Conservation (phyloP, 2,329 filamentous ascomycete species). For the Ceratocystis smalleyi region DNA sequence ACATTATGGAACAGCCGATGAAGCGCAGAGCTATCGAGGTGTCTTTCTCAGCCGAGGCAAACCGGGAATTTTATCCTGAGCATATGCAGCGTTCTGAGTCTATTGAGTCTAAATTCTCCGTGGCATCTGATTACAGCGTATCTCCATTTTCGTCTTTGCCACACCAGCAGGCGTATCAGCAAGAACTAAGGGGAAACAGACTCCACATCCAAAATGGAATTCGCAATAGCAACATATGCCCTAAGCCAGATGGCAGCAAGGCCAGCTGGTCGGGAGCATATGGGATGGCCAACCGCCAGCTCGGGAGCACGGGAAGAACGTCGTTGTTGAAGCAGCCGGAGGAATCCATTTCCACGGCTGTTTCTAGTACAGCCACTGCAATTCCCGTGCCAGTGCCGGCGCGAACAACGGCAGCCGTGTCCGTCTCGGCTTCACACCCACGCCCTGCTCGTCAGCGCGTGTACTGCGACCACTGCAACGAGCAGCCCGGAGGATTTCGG, state of each 20-base stretch:
- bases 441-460: conserved; percentile 26
- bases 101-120: neutral
- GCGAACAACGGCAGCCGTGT: neutral
- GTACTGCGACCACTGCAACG: conserved; percentile 52
- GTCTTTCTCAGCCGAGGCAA: neutral
- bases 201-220: conserved; percentile 31
- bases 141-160: neutral
- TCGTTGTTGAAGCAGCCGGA: neutral
- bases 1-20: neutral
- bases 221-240: conserved; percentile 27
- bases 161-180: neutral
- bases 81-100: neutral
- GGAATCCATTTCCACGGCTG: neutral
- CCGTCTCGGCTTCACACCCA: neutral
- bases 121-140: neutral
- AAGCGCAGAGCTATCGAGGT: neutral
- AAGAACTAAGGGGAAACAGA: neutral
- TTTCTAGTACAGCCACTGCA: neutral
- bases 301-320: neutral
- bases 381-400: neutral
- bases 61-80: neutral
- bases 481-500: conserved; percentile 64
- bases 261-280: neutral
- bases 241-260: conserved; percentile 26
- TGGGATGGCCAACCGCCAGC: neutral